Conservation (phyloP, 2,329 filamentous ascomycete species). For the Alternaria ventricosa region DNA sequence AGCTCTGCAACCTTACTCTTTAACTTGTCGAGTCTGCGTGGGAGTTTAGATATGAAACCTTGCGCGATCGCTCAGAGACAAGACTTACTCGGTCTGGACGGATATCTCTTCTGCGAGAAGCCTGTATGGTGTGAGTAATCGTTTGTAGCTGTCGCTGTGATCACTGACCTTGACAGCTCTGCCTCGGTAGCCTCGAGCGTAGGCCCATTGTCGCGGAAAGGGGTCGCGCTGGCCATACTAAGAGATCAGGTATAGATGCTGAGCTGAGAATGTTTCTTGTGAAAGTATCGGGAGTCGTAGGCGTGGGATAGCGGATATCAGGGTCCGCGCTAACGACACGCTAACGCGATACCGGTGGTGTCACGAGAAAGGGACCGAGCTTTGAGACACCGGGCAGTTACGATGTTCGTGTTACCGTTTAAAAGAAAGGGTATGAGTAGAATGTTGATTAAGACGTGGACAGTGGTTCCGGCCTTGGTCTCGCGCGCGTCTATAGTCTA, state of each 20-base stretch:
- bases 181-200: neutral
- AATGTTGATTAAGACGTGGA: neutral
- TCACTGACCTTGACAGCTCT: neutral
- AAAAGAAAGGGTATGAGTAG: neutral
- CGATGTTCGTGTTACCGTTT: neutral
- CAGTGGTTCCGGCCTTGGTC: neutral
- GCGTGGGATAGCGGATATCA: neutral
- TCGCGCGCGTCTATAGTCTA: neutral
- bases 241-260: neutral
- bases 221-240: neutral
- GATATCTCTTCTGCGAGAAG: neutral
- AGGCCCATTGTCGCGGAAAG: neutral
- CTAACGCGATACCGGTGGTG: neutral
- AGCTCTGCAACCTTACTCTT: neutral
- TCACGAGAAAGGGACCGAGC: neutral
- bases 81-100: neutral
- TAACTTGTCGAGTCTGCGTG: neutral
- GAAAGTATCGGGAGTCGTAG: neutral
- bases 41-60: neutral
- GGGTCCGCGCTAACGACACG: neutral
- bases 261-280: neutral
- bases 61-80: neutral
- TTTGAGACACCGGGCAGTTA: neutral
- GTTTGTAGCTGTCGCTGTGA: neutral
- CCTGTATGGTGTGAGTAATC: neutral